These are phyloP conservation scores for Spathaspora sp. DNA, from an alignment of 1,139 yeast species.

Conservation along the genomic window DNA sequence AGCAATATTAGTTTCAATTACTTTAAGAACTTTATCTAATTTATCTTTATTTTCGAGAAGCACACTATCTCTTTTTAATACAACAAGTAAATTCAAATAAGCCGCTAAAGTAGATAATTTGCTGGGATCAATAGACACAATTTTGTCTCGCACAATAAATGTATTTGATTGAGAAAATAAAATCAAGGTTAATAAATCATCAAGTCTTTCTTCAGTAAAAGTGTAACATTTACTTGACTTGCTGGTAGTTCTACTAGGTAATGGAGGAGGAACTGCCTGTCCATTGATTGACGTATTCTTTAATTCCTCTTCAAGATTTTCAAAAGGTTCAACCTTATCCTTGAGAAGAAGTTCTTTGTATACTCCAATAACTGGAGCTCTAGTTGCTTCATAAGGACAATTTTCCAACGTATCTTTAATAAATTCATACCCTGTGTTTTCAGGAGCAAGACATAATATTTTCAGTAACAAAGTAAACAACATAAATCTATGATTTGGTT, in stretches of 20 bases:
- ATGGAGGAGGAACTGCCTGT: slow-evolving; percentile 15
- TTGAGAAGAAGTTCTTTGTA: slow-evolving; percentile 60
- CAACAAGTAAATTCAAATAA: slow-evolving; percentile 54
- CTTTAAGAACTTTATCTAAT: slow-evolving; percentile 20
- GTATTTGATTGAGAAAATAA: slow-evolving; percentile 32
- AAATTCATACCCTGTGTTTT: slow-evolving; percentile 57
- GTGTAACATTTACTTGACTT: slow-evolving; percentile 31
- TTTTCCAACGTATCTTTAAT: slow-evolving; percentile 61
- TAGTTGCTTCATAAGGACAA: slow-evolving; percentile 66
- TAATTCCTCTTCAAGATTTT: slow-evolving; percentile 9
- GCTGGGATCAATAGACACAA: slow-evolving; percentile 21
- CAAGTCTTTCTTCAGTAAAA: slow-evolving; percentile 36
- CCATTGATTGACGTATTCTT: slow-evolving; percentile 6
- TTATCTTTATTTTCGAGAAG: slow-evolving; percentile 19
- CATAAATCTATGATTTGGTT: slow-evolving; percentile 24
- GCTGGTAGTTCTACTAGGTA: slow-evolving; percentile 19
- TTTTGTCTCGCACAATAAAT: slow-evolving; percentile 21
- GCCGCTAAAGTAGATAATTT: slow-evolving; percentile 48
- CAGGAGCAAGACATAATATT: slow-evolving; percentile 56
- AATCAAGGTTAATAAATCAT: slow-evolving; percentile 41
- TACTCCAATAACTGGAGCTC: slow-evolving; percentile 60
- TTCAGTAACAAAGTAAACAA: slow-evolving; percentile 53
- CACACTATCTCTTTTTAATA: slow-evolving; percentile 30
- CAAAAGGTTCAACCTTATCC: slow-evolving; percentile 12
- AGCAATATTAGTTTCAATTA: slow-evolving; percentile 17